phyloP scores from a whole-genome alignment of 257 asterid genomes.

The Scutellaria minor region DNA sequence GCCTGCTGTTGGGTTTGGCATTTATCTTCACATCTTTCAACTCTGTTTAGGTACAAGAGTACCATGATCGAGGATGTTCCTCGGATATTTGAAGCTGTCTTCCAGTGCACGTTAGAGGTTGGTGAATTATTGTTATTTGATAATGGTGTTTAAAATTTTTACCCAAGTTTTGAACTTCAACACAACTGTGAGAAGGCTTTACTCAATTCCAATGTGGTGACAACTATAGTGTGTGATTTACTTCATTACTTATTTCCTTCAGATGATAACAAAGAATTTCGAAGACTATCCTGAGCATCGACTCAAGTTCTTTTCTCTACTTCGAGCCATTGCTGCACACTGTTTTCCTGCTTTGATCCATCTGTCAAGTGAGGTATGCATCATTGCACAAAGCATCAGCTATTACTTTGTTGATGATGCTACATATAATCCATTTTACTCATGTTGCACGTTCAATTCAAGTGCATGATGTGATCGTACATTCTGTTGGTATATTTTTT shows the following conservation, averaged over 20 bases:
- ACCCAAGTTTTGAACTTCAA: constrained; percentile 12
- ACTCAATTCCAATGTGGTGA: background rate
- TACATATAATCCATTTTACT: background rate
- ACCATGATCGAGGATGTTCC: constrained; percentile 90
- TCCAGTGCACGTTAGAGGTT: constrained; percentile 94
- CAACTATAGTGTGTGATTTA: constrained; percentile 12
- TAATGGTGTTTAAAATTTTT: background rate
- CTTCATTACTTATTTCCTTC: constrained; percentile 36
- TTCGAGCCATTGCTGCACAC: constrained; percentile 88
- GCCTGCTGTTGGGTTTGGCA: constrained; percentile 20
- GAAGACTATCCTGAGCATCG: constrained; percentile 99
- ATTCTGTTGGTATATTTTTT: constrained; percentile 4
- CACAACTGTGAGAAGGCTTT: constrained; percentile 4
- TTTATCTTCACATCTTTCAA: constrained; percentile 22
- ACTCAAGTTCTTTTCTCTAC: constrained; percentile 92
- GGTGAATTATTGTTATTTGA: constrained; percentile 31
- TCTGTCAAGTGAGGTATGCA: constrained; percentile 86
- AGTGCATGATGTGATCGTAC: constrained; percentile 7
- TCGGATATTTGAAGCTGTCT: constrained; percentile 88
- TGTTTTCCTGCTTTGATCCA: constrained; percentile 91
- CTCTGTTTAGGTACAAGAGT: constrained; percentile 66
- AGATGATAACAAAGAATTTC: constrained; percentile 96
- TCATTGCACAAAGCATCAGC: constrained; percentile 10
- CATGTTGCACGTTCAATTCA: background rate
- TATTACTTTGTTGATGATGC: constrained; percentile 11